phyloP scores from a whole-genome alignment of 2,329 filamentous ascomycete genomes.

The Aureobasidium sp. region DNA sequence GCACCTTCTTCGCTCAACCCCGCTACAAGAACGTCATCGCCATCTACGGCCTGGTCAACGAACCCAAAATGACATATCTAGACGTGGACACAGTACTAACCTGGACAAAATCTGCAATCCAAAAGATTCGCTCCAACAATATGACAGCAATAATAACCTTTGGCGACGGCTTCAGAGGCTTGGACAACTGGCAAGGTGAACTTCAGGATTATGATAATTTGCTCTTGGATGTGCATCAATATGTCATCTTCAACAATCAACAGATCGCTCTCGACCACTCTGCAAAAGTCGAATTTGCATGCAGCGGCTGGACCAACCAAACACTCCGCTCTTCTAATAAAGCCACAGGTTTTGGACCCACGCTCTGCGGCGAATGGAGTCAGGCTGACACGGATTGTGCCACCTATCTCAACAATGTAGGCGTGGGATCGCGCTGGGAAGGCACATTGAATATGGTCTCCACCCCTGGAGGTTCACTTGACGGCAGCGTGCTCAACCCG shows the following conservation, averaged over 20 bases:
- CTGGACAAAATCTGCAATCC: constrained; percentile 73
- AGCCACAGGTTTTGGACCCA: constrained; percentile 79
- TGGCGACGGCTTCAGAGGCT: constrained; percentile 89
- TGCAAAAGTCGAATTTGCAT: constrained; percentile 80
- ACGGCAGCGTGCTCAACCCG: constrained; percentile 58
- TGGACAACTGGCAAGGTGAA: constrained; percentile 82
- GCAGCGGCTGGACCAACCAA: constrained; percentile 78
- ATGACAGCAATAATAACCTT: constrained; percentile 69
- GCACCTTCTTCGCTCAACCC: constrained; percentile 85
- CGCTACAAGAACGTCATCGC: constrained; percentile 87
- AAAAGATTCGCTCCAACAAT: constrained; percentile 68
- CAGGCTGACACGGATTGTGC: constrained; percentile 97
- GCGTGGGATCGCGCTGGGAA: constrained; percentile 82
- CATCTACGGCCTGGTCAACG: constrained; percentile 92
- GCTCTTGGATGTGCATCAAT: constrained; percentile 95
- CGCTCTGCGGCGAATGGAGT: constrained; percentile 92
- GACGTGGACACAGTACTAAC: constrained; percentile 58
- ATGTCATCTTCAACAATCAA: constrained; percentile 92
- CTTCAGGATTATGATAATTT: constrained; percentile 65
- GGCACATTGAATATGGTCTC: constrained; percentile 63
- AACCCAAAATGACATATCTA: constrained; percentile 74
- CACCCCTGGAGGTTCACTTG: constrained; percentile 46
- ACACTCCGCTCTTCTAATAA: constrained; percentile 64
- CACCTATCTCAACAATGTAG: constrained; percentile 78
- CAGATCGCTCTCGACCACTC: constrained; percentile 77